These are phyloP conservation scores for Thinopyrum elongatum DNA, from an alignment of 176 grass and related monocot species.

Conservation along the genomic window DNA sequence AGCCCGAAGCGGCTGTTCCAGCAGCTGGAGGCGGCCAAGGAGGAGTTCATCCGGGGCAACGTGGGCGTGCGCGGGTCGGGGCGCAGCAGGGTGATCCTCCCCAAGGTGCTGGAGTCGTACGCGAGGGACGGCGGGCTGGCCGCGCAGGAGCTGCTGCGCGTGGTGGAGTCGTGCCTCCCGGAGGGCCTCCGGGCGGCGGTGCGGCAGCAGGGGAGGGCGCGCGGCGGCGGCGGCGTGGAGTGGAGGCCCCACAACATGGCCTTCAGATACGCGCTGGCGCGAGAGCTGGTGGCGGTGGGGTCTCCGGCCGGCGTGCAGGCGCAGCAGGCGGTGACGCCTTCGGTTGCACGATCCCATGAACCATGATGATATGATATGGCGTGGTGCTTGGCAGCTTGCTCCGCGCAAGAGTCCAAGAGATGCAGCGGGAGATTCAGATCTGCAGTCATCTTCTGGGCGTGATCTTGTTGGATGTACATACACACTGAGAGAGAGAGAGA, in stretches of 20 bases:
- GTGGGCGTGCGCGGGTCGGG: conserved; percentile 48
- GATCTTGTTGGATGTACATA: neutral
- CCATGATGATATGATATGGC: neutral
- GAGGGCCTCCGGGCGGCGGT: conserved; percentile 47
- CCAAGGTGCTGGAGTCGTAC: conserved; percentile 67
- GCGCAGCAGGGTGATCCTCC: conserved; percentile 46
- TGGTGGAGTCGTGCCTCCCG: conserved; percentile 57
- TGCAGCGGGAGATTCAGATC: conserved; percentile 13
- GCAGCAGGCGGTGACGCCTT: neutral
- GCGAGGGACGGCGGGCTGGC: conserved; percentile 58
- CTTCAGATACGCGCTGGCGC: conserved; percentile 73
- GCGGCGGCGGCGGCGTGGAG: conserved; percentile 48
- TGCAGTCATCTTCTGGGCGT: neutral
- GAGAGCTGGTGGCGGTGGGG: conserved; percentile 40
- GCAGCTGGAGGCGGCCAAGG: conserved; percentile 75
- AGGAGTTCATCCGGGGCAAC: conserved; percentile 71
- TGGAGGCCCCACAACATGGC: conserved; percentile 72
- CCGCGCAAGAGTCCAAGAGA: neutral
- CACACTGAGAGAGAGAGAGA: too few relatives aligned
- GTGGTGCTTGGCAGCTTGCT: neutral
- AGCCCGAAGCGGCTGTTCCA: conserved; percentile 54
- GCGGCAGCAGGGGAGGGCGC: conserved; percentile 24
- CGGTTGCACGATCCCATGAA: neutral
- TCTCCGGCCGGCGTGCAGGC: neutral
- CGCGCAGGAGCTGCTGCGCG: conserved; percentile 39